Conservation (phyloP, 306 rosid genomes). For the Prunus persica region DNA sequence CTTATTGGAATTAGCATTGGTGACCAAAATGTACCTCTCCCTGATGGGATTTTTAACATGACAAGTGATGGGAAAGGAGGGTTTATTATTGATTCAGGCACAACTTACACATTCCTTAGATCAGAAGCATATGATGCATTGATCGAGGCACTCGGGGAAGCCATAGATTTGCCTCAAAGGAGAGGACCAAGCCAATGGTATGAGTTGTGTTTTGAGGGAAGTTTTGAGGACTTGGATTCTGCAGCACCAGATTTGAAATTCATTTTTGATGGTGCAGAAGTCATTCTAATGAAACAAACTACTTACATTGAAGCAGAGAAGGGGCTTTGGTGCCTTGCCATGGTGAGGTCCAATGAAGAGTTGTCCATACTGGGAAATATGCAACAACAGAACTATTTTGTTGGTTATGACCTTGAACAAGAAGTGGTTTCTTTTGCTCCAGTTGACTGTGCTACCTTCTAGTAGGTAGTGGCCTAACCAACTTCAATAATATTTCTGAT, state of each 20-base stretch:
- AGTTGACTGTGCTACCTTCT: conserved; percentile 19
- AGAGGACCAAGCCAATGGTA: not conserved
- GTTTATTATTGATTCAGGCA: conserved; percentile 23
- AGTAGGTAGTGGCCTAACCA: not conserved
- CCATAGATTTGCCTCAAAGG: not conserved
- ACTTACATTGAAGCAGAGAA: conserved; percentile 8
- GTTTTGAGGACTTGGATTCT: conserved; percentile 15
- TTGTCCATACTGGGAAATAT: conserved; percentile 16
- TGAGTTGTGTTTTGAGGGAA: conserved; percentile 23
- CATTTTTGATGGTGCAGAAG: conserved; percentile 13
- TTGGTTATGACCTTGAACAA: conserved; percentile 30
- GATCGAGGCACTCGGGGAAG: not conserved
- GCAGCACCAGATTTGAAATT: conserved; percentile 9
- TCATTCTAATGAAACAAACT: conserved; percentile 3
- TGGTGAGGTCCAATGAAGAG: conserved; percentile 7
- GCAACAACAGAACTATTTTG: conserved; percentile 14
- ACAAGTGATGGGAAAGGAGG: too few relatives aligned
- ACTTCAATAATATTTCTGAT: not conserved
- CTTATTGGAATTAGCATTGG: too few relatives aligned
- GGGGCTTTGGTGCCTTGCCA: conserved; percentile 27
- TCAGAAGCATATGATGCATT: conserved; percentile 21
- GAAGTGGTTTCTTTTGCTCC: conserved; percentile 26
- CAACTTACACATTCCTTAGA: conserved; percentile 7
- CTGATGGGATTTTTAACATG: too few relatives aligned
- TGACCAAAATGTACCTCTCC: too few relatives aligned